These are phyloP conservation scores for Moelleriella libera DNA, from an alignment of 2,329 filamentous ascomycete genomes.

Conservation along the genomic window DNA sequence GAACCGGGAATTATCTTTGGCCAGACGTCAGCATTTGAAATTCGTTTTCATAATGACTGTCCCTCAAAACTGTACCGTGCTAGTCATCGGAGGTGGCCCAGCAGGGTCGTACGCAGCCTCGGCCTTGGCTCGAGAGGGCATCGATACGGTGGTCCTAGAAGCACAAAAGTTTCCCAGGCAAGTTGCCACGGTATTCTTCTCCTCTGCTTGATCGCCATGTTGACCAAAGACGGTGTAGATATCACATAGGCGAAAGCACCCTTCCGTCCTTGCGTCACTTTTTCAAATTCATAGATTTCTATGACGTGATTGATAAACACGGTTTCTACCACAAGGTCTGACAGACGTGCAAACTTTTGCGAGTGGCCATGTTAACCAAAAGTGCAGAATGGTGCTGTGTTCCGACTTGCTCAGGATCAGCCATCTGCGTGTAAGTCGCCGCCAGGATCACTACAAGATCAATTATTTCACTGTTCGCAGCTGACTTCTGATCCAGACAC, in stretches of 20 bases:
- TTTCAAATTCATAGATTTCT: conserved; percentile 27
- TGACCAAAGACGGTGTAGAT: conserved; percentile 5
- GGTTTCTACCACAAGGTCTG: conserved; percentile 27
- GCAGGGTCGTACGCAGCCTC: conserved; percentile 7
- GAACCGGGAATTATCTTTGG: too few species aligned
- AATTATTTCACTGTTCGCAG: background rate
- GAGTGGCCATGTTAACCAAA: background rate
- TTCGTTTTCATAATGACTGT: background rate
- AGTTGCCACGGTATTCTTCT: background rate
- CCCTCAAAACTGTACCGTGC: background rate
- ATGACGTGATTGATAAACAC: conserved; percentile 21
- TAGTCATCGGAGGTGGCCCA: conserved; percentile 6
- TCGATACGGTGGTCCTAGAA: conserved; percentile 7
- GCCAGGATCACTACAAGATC: background rate
- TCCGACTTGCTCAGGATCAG: conserved; percentile 19
- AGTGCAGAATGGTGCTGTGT: conserved; percentile 18
- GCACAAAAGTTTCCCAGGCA: conserved; percentile 7
- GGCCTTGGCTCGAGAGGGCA: conserved; percentile 6
- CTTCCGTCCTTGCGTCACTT: conserved; percentile 25
- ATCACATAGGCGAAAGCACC: conserved; percentile 24
- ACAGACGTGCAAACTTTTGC: background rate
- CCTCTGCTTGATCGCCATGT: background rate
- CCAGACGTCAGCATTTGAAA: background rate
- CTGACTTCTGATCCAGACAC: conserved; percentile 15
- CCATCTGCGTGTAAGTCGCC: conserved; percentile 16